A percentile compares a stretch with the other conserved stretches of the same genome.
Conservation (phyloP, 2,329 filamentous ascomycete species). For the Hymenoscyphus linearis region DNA sequence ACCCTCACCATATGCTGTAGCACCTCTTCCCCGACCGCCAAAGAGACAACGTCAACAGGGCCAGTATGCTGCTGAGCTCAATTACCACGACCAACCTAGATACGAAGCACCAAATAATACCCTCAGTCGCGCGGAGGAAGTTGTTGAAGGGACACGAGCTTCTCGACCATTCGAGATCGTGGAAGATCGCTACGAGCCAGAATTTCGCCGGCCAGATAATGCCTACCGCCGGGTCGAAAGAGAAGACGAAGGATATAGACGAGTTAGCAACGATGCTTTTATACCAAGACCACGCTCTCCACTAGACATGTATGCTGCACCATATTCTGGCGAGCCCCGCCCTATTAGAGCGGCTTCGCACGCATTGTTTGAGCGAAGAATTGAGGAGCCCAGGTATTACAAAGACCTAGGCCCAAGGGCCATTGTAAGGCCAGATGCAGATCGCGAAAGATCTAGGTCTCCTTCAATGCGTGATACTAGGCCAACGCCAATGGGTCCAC, state of each 20-base stretch:
- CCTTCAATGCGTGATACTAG: slow-evolving; percentile 41
- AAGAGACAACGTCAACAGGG: slow-evolving; percentile 51
- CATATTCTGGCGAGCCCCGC: slow-evolving; percentile 19
- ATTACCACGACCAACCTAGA: slow-evolving; percentile 41
- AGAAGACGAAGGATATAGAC: slow-evolving; percentile 26
- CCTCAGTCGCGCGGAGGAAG: slow-evolving; percentile 17
- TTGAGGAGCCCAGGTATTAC: slow-evolving; percentile 37
- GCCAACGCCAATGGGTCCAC: slow-evolving; percentile 45
- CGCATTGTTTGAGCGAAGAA: slow-evolving; percentile 24
- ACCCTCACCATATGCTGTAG: slow-evolving; percentile 51
- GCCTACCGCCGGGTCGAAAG: slow-evolving; percentile 26
- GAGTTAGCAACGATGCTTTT: slow-evolving; percentile 19
- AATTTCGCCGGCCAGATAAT: slow-evolving; percentile 22
- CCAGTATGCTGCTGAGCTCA: slow-evolving; percentile 37
- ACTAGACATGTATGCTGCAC: slow-evolving; percentile 19
- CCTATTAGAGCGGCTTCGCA: slow-evolving; percentile 25
- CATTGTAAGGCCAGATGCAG: slow-evolving; percentile 44
- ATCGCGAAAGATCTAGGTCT: slow-evolving; percentile 45
- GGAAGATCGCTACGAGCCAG: slow-evolving; percentile 23
- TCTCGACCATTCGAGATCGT: slow-evolving; percentile 20
- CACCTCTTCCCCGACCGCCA: slow-evolving; percentile 47
- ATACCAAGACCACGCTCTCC: slow-evolving; percentile 27
- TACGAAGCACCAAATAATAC: slow-evolving; percentile 33
- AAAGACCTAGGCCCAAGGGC: slow-evolving; percentile 42
- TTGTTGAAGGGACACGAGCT: slow-evolving; percentile 19